A percentile compares a stretch with the other conserved stretches of the same genome.
Evolutionary conservation across 2,329 filamentous ascomycete species (phyloP).

Genomic region (Zasmidium citrigriseum): DNA sequence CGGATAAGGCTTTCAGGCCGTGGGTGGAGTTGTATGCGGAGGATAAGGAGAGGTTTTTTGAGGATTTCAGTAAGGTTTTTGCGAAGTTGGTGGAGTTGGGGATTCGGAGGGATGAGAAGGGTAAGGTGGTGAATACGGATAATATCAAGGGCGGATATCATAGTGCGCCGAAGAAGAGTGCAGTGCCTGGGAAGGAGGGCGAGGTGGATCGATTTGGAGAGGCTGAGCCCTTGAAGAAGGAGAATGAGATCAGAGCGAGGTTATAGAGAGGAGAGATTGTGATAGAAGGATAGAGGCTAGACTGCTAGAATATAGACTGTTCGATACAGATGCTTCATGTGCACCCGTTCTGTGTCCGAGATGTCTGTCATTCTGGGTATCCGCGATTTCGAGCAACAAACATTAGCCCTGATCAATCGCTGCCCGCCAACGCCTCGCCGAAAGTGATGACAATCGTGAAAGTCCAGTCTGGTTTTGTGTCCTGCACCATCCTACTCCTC

Average conservation of each 20-base stretch:
- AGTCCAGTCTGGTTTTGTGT: neutral
- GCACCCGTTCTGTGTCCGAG: too few relatives aligned
- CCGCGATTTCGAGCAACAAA: neutral
- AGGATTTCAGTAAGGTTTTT: constrained; percentile 60
- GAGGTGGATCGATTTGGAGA: constrained; percentile 38
- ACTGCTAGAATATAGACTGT: neutral
- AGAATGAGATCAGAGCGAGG: constrained; percentile 43
- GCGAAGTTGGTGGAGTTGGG: constrained; percentile 63
- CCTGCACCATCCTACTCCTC: constrained; percentile 4
- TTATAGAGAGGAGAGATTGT: constrained; percentile 21
- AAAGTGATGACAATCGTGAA: too few relatives aligned
- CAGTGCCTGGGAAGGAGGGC: constrained; percentile 38
- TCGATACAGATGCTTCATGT: neutral
- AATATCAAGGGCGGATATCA: constrained; percentile 59
- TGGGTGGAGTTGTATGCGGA: constrained; percentile 62
- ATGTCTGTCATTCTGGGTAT: neutral
- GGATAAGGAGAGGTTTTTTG: constrained; percentile 64
- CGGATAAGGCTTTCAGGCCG: constrained; percentile 54
- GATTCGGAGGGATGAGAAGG: constrained; percentile 56
- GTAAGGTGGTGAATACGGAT: constrained; percentile 57
- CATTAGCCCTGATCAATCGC: neutral
- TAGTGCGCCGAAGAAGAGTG: constrained; percentile 59
- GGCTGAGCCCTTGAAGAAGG: constrained; percentile 43
- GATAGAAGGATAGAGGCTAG: neutral
- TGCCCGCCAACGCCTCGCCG: constrained; percentile 2